phyloP scores from a whole-genome alignment of 2,329 filamentous ascomycete species.

The Phialophora chinensis region DNA sequence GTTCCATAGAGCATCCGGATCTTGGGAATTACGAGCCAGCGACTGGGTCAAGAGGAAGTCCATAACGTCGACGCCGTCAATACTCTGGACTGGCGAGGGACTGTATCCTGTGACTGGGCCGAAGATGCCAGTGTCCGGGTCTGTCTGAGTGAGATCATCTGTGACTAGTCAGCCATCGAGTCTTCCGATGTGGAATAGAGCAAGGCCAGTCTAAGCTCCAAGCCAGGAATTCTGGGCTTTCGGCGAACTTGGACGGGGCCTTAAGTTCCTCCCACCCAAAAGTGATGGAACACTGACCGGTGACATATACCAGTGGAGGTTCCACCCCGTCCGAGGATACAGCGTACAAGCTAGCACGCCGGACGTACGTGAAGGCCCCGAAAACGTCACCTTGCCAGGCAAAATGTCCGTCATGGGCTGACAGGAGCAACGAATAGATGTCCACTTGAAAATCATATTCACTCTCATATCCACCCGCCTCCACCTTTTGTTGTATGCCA shows the following conservation, averaged over 20 bases:
- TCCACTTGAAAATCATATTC: slow-evolving; percentile 64
- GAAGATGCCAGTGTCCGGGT: slow-evolving; percentile 5
- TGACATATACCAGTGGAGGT: slow-evolving; percentile 44
- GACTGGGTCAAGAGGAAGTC: slow-evolving; percentile 41
- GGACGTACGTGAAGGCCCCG: slow-evolving; percentile 40
- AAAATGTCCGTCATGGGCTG: slow-evolving; percentile 68
- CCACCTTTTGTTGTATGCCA: slow-evolving; percentile 53
- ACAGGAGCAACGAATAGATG: slow-evolving; percentile 59
- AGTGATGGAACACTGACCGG: slow-evolving; percentile 50
- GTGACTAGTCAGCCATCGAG: slow-evolving; percentile 9
- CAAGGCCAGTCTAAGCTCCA: not conserved
- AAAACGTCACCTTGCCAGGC: slow-evolving; percentile 31
- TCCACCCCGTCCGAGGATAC: slow-evolving; percentile 29
- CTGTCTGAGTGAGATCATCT: slow-evolving; percentile 28
- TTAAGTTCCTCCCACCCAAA: not conserved
- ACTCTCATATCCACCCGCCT: slow-evolving; percentile 52
- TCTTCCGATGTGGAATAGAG: not conserved
- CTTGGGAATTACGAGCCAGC: slow-evolving; percentile 32
- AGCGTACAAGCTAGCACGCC: slow-evolving; percentile 21
- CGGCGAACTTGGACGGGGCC: too few species aligned
- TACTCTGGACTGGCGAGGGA: slow-evolving; percentile 42
- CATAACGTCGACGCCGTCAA: slow-evolving; percentile 43
- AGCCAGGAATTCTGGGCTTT: slow-evolving; percentile 4
- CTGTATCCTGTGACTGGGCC: slow-evolving; percentile 30
- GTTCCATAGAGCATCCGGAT: slow-evolving; percentile 46